Evolutionary conservation across 768 basidiomycete genomes (phyloP), one percentile per base, ranked within the genome.

Genomic region (Collybia nuda): DNA sequence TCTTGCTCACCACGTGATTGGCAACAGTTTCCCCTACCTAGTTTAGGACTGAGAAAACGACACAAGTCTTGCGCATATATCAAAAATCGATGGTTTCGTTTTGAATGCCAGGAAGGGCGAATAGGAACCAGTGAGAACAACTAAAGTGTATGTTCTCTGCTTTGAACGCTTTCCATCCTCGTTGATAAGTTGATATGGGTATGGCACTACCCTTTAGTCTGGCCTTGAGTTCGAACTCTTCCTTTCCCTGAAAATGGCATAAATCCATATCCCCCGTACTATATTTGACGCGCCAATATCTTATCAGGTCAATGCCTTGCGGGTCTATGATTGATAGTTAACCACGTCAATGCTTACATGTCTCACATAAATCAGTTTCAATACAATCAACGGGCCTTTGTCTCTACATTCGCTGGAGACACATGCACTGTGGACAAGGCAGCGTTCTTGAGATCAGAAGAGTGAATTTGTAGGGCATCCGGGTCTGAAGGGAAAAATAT

Each of bases 211-310:
- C 3, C 60, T 61, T 15, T 69, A 77, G 43, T 75, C 75, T 21
- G 76, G 73, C 15, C 69, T 78, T 8, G 70, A 72, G 44, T 90
- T 90, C 73, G 84, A 86, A 62, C 69, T 92, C 44, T 90, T 90
- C 67, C 59, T 91, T 52, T 89, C 86, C 12, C 79, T 91, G 43
- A 90, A 92, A 60, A 90, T 89, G 89, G 70, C 82, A 83, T 86
- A 58, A 57, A 75, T 77, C 47, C 12, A 43, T 21, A 43, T n/a
- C 21, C 35, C 48, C 26, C 14, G 32, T 14, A 26, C 19, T 11
- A 40, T n/a, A 32, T 44, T 4, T 21, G 19, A 5, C 32, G 32
- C 6, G 24, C 24, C 45, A 12, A 37, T 18, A 22, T 21, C 2
- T 17, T 38, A 48, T 21, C 42, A 86, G 84, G 3, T 78, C 78